Evolutionary conservation across 139 green algal species (phyloP), one percentile per base, ranked within the genome.

Genomic region (Picochlorum sp.): DNA sequence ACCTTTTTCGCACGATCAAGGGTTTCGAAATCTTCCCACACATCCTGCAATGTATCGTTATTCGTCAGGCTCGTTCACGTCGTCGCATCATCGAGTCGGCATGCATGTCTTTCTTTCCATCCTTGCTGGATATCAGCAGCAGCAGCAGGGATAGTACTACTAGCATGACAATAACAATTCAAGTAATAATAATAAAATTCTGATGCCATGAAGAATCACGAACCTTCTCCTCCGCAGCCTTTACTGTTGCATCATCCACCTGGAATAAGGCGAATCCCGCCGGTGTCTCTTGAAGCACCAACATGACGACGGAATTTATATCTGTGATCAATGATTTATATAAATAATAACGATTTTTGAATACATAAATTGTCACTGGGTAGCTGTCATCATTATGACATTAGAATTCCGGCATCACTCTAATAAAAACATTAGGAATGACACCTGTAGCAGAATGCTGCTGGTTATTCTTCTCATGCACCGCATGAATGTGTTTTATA

Each of bases 251-350:
- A 58, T 98, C 84, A 16, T 94, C 74, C 0, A 98, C 89, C 64
- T 96, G 98, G 80, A 99, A 99, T 6, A 99, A 78, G 4, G 87
- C 89, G 72, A 90, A 95, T n/a, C 93, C 93, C 20, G 92, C 93
- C 10, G 91, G 80, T 10, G 86, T 95, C 67, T 99, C 93, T 44
- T 98, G 96, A 1, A 99, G 74, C 1, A 98, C 65, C 56, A 99
- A 63, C 92, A 99, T 41, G 34, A 41, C 34, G 14, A 41, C 34
- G 34, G 34, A 41, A 41, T 28, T 28, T 41, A 41, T 41, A 41
- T 41, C 34, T 41, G 7, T 23, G 21, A 23, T 13, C 8, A 41
- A 41, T 41, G 34, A 41, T 41, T 11, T 41, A 41, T 28, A 28
- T 28, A 28, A 28, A 28, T 28, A 41, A 13, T 11, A 41, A 41